Base-by-base conservation (phyloP, 148 eudicot species). In the Diospyros lotus region DNA sequence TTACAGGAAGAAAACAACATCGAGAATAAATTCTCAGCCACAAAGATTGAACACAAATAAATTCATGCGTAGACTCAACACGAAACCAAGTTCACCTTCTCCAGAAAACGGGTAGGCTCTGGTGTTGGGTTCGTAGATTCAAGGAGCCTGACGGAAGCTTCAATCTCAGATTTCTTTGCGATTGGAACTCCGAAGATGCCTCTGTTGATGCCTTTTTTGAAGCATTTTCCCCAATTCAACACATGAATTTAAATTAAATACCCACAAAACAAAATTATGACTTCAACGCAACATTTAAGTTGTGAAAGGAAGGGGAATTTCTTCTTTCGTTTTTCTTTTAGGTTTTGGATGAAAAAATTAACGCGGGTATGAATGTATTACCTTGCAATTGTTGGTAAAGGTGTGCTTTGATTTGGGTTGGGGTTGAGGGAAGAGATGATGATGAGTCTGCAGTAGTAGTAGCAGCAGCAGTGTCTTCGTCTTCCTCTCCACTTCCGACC, bases 131-230 rank as follows among this genome's bases (percentile, higher is more conserved):
- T 93, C 72, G 74, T 84, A 69, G 93, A 83, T 80, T 93, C 98
- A 60, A 93, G 81, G 56, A 75, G 78, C 76, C 84, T 67, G 55
- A 91, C 91, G 78, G 89, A 76, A 59, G 75, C 83, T 64, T 86
- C 88, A 78, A 93, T 89, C 77, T 91, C 91, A 39, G 78, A 78
- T 69, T 82, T 93, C 88, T 91, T 91, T 6, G 74, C 87, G 61
- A 88, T 83, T 69, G 90, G 84, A 14, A 86, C 85, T 63, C 98
- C 98, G 84, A 93, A 93, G 46, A 93, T 88, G 45, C 98, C 98
- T 78, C 97, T 87, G 52, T 93, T 89, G 12, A 83, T 89, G n/a
- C 94, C 98, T 93, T 75, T 68, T 9, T 53, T n/a, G 28, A 68
- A 17, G n/a, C 50, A 75, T 58, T 51, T n/a, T 38, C 4, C 39